Conservation (phyloP, 2,329 filamentous ascomycete genomes). For the Grosmannia huntii region DNA sequence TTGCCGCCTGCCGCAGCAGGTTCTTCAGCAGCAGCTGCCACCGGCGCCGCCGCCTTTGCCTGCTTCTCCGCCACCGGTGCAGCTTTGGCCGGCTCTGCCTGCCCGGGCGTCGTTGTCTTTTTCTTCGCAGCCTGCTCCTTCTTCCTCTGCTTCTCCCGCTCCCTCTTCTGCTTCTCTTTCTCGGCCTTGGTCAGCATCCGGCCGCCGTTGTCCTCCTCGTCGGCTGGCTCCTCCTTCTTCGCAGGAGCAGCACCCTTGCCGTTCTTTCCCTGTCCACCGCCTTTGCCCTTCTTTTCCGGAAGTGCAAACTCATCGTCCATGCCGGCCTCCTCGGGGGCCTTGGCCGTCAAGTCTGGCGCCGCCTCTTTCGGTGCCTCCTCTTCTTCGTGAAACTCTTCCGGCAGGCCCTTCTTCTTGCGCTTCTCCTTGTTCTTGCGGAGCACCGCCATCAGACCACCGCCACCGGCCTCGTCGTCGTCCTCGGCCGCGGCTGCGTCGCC, state of each 20-base stretch:
- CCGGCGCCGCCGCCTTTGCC: constrained; percentile 23
- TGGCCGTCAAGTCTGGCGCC: constrained; percentile 40
- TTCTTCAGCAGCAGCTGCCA: constrained; percentile 14
- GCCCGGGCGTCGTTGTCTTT: constrained; percentile 45
- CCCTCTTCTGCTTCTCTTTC: constrained; percentile 97
- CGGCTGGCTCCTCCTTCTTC: constrained; percentile 31
- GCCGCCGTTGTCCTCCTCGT: constrained; percentile 42
- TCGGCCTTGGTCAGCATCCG: constrained; percentile 90
- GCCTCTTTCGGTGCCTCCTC: constrained; percentile 21
- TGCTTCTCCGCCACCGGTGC: constrained; percentile 32
- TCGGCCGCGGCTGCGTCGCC: constrained; percentile 34
- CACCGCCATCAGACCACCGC: constrained; percentile 63
- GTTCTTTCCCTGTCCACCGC: constrained; percentile 23
- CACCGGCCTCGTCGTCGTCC: constrained; percentile 36
- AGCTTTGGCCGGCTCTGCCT: constrained; percentile 39
- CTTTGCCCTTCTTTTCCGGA: constrained; percentile 48
- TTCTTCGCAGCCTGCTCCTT: constrained; percentile 95
- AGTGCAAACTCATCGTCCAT: constrained; percentile 78
- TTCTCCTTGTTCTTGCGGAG: constrained; percentile 73
- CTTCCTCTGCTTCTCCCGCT: constrained; percentile 95
- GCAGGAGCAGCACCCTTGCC: constrained; percentile 24
- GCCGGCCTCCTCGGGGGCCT: constrained; percentile 68
- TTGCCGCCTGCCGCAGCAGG: constrained; percentile 39
- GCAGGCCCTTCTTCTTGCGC: constrained; percentile 76
- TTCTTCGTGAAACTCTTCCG: constrained; percentile 46